Evolutionary conservation across 179 eudicot species (phyloP).

Genomic region (Actinidia chinensis): DNA sequence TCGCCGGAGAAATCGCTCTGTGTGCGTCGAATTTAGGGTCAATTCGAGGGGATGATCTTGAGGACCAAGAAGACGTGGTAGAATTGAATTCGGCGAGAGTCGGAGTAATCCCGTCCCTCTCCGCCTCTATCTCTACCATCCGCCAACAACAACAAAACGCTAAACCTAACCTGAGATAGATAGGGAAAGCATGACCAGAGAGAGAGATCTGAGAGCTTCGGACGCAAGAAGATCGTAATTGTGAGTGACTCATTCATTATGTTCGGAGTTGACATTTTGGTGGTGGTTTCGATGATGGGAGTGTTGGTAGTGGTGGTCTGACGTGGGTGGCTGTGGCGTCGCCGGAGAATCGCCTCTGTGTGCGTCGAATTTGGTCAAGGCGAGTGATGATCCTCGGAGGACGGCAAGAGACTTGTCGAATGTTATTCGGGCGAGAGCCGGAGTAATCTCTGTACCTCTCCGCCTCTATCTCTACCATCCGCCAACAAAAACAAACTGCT

Average conservation of each 20-base stretch:
- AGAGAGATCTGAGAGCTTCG: no score
- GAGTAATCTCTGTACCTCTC: slow-evolving; percentile 4
- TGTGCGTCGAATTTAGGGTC: background rate
- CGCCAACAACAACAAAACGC: background rate
- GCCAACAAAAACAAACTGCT: background rate
- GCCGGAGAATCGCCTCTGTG: slow-evolving; percentile 5
- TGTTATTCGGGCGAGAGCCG: slow-evolving; percentile 13
- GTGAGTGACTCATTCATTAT: background rate
- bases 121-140: slow-evolving; percentile 10
- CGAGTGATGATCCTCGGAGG: slow-evolving; percentile 11
- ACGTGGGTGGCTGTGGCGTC: slow-evolving; percentile 4
- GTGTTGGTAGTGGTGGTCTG: no score
- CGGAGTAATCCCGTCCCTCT: slow-evolving; percentile 12
- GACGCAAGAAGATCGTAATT: background rate
- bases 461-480: slow-evolving; percentile 9
- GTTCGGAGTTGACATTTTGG: slow-evolving; percentile 8
- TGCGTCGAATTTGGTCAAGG: background rate
- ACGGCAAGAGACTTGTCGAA: slow-evolving; percentile 6
- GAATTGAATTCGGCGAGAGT: slow-evolving; percentile 13
- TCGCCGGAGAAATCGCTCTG: no score
- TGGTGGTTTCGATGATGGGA: no score
- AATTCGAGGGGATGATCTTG: background rate
- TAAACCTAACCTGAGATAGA: background rate
- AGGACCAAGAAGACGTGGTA: slow-evolving; percentile 15
- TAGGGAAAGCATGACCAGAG: background rate